These are phyloP conservation scores for Dentiscutata heterogama DNA, from an alignment of 371 early-diverging fungal species.

Conservation along the genomic window DNA sequence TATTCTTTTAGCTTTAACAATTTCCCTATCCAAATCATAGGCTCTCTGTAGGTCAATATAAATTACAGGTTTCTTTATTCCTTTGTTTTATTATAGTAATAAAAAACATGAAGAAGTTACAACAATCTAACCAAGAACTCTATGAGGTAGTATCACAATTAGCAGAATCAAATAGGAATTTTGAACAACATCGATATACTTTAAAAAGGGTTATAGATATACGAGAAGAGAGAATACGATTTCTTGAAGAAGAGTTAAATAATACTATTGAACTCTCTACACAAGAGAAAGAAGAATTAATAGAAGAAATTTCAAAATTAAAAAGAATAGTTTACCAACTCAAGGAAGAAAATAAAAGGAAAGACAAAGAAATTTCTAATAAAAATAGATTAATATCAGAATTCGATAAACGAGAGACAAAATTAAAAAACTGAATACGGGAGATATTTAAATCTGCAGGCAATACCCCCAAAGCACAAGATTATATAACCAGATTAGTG, in stretches of 20 bases:
- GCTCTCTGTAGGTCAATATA: constrained; percentile 1
- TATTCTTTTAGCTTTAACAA: too few relatives aligned
- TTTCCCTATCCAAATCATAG: background rate
- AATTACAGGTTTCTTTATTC: background rate
- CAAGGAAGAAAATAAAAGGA: background rate
- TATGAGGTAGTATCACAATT: too few relatives aligned
- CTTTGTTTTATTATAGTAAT: constrained; percentile 4
- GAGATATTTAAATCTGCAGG: background rate
- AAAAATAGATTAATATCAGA: background rate
- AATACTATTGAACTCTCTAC: constrained; percentile 9
- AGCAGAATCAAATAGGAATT: background rate
- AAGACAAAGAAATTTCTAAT: background rate
- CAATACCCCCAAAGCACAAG: too few relatives aligned
- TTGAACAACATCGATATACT: background rate
- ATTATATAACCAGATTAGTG: background rate
- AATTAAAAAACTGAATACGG: too few relatives aligned
- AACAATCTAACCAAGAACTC: background rate
- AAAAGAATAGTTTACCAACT: background rate
- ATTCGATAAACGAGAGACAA: background rate
- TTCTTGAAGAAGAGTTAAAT: background rate
- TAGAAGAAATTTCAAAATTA: background rate
- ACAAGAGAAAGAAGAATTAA: constrained; percentile 12
- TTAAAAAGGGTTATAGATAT: background rate
- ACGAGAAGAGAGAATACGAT: background rate
- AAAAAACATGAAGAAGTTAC: constrained; percentile 7